Conservation (phyloP, 1,139 yeast species). For the Chernovozyma aurita region DNA sequence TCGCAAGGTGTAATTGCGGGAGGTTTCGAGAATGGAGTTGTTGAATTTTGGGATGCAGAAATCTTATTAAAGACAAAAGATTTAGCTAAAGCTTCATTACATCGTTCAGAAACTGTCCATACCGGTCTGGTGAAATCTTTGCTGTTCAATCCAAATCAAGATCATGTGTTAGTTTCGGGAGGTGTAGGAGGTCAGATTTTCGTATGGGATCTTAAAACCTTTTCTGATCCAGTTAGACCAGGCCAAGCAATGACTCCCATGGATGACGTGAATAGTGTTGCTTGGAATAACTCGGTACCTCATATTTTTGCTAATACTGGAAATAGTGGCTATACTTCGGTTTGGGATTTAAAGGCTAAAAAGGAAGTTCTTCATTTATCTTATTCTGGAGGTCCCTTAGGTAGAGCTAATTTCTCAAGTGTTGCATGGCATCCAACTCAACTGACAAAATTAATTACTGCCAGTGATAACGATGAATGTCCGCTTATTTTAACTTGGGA, state of each 20-base stretch:
- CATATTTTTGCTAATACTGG: slow-evolving; percentile 93
- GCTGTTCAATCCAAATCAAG: slow-evolving; percentile 73
- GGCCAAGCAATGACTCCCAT: slow-evolving; percentile 78
- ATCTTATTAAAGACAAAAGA: slow-evolving; percentile 36
- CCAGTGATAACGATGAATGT: slow-evolving; percentile 74
- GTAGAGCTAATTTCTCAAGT: slow-evolving; percentile 60
- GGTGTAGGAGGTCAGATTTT: slow-evolving; percentile 83
- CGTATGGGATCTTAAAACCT: slow-evolving; percentile 80
- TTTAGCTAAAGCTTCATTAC: slow-evolving; percentile 40
- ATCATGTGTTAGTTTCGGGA: slow-evolving; percentile 76
- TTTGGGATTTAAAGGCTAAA: slow-evolving; percentile 89
- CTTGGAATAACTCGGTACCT: slow-evolving; percentile 85
- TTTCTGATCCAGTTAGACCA: slow-evolving; percentile 61
- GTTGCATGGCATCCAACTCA: slow-evolving; percentile 85
- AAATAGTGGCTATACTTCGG: slow-evolving; percentile 75
- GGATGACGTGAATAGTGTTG: slow-evolving; percentile 75
- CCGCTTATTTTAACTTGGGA: slow-evolving; percentile 92
- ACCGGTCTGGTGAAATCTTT: slow-evolving; percentile 68
- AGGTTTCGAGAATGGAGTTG: slow-evolving; percentile 78
- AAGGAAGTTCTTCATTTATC: slow-evolving; percentile 84
- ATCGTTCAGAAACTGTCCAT: slow-evolving; percentile 50
- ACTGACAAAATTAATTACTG: slow-evolving; percentile 83
- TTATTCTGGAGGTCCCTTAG: slow-evolving; percentile 48
- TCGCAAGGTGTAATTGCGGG: slow-evolving; percentile 71
- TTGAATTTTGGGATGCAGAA: slow-evolving; percentile 72